A percentile compares a stretch with the other conserved stretches of the same genome.
phyloP scores from a whole-genome alignment of 495 filamentous ascomycete genomes.

The Aspergillus baeticus region DNA sequence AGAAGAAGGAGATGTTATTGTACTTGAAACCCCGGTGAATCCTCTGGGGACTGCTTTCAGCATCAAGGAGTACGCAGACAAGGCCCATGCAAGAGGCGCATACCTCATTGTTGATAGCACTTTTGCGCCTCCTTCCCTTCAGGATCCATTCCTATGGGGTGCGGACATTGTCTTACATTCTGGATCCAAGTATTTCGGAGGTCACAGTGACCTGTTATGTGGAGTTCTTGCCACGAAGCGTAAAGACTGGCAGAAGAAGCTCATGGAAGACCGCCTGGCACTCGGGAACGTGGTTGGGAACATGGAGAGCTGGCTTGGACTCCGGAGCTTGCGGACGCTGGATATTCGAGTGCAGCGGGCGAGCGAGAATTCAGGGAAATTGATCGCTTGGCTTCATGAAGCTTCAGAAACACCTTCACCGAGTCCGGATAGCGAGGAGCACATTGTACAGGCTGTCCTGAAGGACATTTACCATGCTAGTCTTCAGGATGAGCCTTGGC shows the following conservation, averaged over 20 bases:
- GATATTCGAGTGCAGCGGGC: slow-evolving; percentile 78
- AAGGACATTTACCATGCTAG: slow-evolving; percentile 70
- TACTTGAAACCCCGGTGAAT: slow-evolving; percentile 91
- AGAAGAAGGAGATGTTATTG: slow-evolving; percentile 75
- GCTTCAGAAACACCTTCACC: slow-evolving; percentile 36
- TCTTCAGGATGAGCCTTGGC: slow-evolving; percentile 71
- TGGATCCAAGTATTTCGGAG: slow-evolving; percentile 94
- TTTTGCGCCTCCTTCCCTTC: slow-evolving; percentile 84
- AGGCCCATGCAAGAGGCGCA: slow-evolving; percentile 71
- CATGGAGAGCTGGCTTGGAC: slow-evolving; percentile 88
- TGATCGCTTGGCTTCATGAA: slow-evolving; percentile 70
- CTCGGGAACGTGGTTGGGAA: slow-evolving; percentile 87
- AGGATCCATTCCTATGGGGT: slow-evolving; percentile 78
- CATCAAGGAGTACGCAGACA: slow-evolving; percentile 66
- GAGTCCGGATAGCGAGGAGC: slow-evolving; percentile 32
- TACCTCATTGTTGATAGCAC: slow-evolving; percentile 84
- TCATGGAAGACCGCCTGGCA: slow-evolving; percentile 64
- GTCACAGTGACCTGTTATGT: slow-evolving; percentile 86
- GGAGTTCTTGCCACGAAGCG: slow-evolving; percentile 69
- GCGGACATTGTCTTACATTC: slow-evolving; percentile 87
- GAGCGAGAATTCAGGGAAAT: slow-evolving; percentile 58
- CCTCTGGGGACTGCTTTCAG: slow-evolving; percentile 77
- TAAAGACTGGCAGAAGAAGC: slow-evolving; percentile 53
- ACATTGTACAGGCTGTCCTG: slow-evolving; percentile 51
- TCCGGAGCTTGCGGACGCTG: slow-evolving; percentile 81